Percentiles rank a stretch among this genome's conserved stretches.
Conservation (phyloP, 345 rosid species). For the Luvunga scandens region DNA sequence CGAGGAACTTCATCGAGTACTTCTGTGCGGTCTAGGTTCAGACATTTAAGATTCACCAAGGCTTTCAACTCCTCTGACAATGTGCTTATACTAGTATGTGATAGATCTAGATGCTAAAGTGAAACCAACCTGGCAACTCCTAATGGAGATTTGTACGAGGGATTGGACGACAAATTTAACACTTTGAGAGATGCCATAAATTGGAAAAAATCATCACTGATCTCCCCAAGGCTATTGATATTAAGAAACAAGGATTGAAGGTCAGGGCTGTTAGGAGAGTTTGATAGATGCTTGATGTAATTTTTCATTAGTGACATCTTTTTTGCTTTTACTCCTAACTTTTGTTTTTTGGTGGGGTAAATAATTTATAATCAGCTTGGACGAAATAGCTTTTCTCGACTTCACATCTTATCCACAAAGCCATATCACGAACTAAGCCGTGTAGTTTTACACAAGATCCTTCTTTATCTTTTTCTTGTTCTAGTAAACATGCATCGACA, state of each 20-base stretch:
- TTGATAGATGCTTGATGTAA: slow-evolving; percentile 12
- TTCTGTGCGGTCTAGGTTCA: slow-evolving; percentile 9
- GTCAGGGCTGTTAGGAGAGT: slow-evolving; percentile 4
- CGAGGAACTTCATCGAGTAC: slow-evolving; percentile 13
- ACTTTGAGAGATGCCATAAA: slow-evolving; percentile 22
- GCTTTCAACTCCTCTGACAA: neutral
- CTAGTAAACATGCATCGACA: slow-evolving; percentile 20
- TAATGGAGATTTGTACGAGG: slow-evolving; percentile 17
- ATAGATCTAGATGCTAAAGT: slow-evolving; percentile 25
- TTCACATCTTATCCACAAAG: slow-evolving; percentile 28
- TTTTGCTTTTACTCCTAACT: slow-evolving; percentile 13
- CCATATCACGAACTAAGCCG: slow-evolving; percentile 39
- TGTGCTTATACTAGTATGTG: slow-evolving; percentile 17
- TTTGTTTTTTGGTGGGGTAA: slow-evolving; percentile 2
- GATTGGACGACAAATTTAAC: slow-evolving; percentile 29
- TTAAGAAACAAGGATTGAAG: slow-evolving; percentile 31
- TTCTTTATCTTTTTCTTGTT: neutral
- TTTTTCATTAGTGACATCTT: slow-evolving; percentile 28
- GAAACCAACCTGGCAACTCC: slow-evolving; percentile 13
- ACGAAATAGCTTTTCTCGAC: slow-evolving; percentile 9
- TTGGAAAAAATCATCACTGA: slow-evolving; percentile 17
- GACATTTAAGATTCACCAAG: neutral
- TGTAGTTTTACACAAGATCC: slow-evolving; percentile 31
- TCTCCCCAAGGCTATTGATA: neutral
- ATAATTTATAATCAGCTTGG: neutral